phyloP scores from a whole-genome alignment of 83 land plant species.

The Picea mariana region DNA sequence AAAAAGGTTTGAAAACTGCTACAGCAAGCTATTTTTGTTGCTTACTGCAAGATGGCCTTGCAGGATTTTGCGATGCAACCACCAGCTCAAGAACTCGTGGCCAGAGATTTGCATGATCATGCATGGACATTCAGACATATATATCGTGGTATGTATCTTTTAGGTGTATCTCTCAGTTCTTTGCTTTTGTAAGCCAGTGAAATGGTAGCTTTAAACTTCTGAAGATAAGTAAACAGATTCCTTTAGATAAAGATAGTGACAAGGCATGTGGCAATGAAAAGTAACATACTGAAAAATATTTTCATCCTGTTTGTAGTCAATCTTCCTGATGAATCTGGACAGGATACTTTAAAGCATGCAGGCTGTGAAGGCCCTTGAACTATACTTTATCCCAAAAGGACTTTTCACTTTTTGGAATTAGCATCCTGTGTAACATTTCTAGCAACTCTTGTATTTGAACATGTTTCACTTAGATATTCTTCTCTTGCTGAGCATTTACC shows the following conservation, averaged over 20 bases:
- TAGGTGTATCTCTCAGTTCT: too few species aligned
- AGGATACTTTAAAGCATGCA: neutral
- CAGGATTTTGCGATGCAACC: slow-evolving; percentile 95
- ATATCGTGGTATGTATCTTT: slow-evolving; percentile 72
- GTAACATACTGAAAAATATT: neutral
- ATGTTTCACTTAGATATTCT: neutral
- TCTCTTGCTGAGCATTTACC: too few species aligned
- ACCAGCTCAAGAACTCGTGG: slow-evolving; percentile 95
- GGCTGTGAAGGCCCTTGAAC: neutral
- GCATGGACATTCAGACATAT: slow-evolving; percentile 96
- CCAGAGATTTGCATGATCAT: slow-evolving; percentile 88
- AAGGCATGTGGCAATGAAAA: neutral
- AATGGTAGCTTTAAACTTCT: too few species aligned
- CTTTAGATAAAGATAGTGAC: neutral
- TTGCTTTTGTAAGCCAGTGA: too few species aligned
- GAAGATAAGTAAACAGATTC: neutral
- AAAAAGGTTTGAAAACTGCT: neutral
- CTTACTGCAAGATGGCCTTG: slow-evolving; percentile 8
- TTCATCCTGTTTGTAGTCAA: neutral
- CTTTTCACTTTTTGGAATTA: too few species aligned
- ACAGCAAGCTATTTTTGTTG: neutral
- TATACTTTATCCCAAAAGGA: neutral
- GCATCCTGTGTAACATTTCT: neutral
- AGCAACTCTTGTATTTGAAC: neutral
- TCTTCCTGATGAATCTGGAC: neutral